Base-by-base conservation (phyloP, 805 yeast genomes). In the Candida nonsorbophila region DNA sequence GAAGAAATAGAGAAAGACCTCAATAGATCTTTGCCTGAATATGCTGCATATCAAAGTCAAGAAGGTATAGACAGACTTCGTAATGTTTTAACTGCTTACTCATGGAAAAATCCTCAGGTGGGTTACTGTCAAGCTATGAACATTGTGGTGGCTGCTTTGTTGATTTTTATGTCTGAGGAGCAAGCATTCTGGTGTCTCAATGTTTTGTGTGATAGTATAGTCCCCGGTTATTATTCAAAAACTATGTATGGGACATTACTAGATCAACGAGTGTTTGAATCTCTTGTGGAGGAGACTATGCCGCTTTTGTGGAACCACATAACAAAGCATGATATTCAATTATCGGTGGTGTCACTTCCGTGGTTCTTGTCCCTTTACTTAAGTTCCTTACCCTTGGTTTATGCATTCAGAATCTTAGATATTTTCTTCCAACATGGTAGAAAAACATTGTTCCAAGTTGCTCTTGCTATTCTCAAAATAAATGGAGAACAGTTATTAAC, bases 41-140 rank as follows among this genome's bases (percentile, higher is more conserved):
- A 90, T 53, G 81, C 92, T 2, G 98, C 96, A 0, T 92, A 87
- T 49, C 97, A 92, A 53, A 69, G 71, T 6, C 70, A 70, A 4
- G 94, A 84, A 46, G 98, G 99, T 5, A 88, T 92, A 24, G 73
- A 68, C 28, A 67, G 95, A 31, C 67, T 92, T 27, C 69, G 98
- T 37, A 70, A 94, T 37, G 97, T 92, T 0, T 67, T 92, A 34
- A 82, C 94, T 0, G 96, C 96, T 0, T 92, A 88, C 49, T 84
- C 96, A 0, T 92, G 97, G 97, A 84, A 83, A 41, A 87, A 88
- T 51, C 96, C 95, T 0, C 95, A 90, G 23, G 85, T 92, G 15
- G 99, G 99, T 0, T 92, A 92, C 54, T 92, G 99, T 53, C 98
- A 92, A 55, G 98, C 97, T 1, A 92, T 94, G 98, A 92, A 92